Evolutionary conservation across 225 moss, liverwort and hornwort species (phyloP), one percentile per base, ranked within the genome.

Genomic region (Polytrichum commune): DNA sequence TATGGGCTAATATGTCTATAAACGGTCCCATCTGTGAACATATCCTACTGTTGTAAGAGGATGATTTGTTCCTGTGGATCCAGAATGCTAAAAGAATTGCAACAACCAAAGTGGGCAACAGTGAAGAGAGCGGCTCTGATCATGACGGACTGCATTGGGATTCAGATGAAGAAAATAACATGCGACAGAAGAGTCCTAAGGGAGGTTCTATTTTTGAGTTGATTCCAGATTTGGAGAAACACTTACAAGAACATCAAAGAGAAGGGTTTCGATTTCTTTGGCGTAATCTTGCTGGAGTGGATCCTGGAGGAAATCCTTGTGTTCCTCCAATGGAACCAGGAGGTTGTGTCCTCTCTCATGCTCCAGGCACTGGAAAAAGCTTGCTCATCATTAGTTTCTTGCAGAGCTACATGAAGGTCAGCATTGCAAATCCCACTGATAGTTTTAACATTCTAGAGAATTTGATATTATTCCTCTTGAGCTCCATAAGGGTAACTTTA

Each of bases 301-400:
- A 66, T 74, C 80, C 80, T 4, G 75, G 69, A 26, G 72, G 76
- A 29, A 77, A 72, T 33, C 69, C 66, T 53, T 87, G 76, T 81
- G 83, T 72, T 62, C 66, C 78, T 19, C 84, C 78, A 56, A 73
- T 71, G 63, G 86, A 89, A 58, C 74, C 88, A 68, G 89, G 89
- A 75, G 98, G 98, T 71, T 98, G 98, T 76, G 84, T 95, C 64
- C 74, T 98, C 67, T 95, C 98, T 73, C 98, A 98, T 80, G 95
- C 95, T 54, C 95, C 95, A 46, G 98, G 98, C 70, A 93, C 98
- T 33, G 98, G 98, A 58, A 98, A 98, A 82, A 90, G 89, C 13
- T 95, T 98, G 77, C 72, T 98, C 29, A 81, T 98, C 64, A 93
- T 98, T 67, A 82, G 90, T 71, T 98, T 98, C 66, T 75, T 98